Base-by-base conservation (phyloP, 2,329 filamentous ascomycete genomes). In the Fusarium sp. region DNA sequence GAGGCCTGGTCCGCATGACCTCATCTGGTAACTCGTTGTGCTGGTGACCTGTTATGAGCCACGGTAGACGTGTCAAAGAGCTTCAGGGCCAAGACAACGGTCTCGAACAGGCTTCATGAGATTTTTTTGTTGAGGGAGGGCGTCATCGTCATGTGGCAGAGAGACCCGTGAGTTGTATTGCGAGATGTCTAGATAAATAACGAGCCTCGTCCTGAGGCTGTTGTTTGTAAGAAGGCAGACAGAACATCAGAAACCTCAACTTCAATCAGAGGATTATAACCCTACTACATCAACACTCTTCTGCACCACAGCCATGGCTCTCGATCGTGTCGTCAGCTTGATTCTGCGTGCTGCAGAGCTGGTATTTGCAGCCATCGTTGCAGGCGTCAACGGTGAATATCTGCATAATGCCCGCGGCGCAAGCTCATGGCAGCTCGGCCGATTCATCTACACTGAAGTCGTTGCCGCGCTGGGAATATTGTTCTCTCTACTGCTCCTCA, bases 391-490 rank as follows among this genome's bases (percentile, higher is more conserved):
- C 65, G 91, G 91, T 56, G 80, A 88, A 72, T 92, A 92, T 79
- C 88, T 94, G 31, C 86, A 90, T 78, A 73, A 81, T 6, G 83
- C 83, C 57, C 65, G 82, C 55, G 67, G 83, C 27, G 80, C 84
- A 39, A 84, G 85, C 58, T 81, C 84, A 65, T 90, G 88, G 86
- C 82, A 88, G 42, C 77, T 80, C 14, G 90, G 86, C 39, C 90
- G 92, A 62, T 90, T 91, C 83, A 93, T 95, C 82, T 95, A 94
- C 84, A 89, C 92, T 49, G 88, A 92, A 77, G 88, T 93, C 22
- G 86, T 94, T 42, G 91, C 93, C 5, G 90, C 86, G 25, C 77
- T 95, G 22, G 89, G 90, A 17, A 89, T 94, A 60, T 80, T 95
- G 44, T 83, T 93, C n/a, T 85, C 89, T 9, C 81, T 95, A 31